These are phyloP conservation scores for Grosmannia huntii DNA, from an alignment of 2,329 filamentous ascomycete genomes.

Conservation along the genomic window DNA sequence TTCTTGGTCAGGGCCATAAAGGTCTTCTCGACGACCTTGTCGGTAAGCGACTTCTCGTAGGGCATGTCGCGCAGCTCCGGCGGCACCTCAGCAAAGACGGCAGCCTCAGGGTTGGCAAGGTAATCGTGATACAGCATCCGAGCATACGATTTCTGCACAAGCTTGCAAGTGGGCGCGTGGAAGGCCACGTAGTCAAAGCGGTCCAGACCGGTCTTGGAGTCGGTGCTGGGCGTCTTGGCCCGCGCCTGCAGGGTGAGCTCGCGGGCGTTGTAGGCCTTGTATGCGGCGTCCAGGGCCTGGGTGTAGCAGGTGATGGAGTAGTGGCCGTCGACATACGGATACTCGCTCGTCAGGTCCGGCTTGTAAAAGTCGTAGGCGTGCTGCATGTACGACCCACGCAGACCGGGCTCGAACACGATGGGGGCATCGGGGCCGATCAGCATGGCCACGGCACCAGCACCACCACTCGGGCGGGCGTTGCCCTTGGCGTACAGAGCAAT, in stretches of 20 bases:
- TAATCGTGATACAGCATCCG: conserved; percentile 81
- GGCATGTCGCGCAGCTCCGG: conserved; percentile 66
- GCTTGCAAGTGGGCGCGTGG: conserved; percentile 79
- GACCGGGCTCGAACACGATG: conserved; percentile 63
- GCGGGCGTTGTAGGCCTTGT: conserved; percentile 66
- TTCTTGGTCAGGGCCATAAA: conserved; percentile 80
- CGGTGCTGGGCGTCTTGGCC: conserved; percentile 38
- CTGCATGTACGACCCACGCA: conserved; percentile 68
- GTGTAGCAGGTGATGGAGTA: conserved; percentile 75
- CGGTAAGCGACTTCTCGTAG: conserved; percentile 65
- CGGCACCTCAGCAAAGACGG: conserved; percentile 61
- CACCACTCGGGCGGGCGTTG: conserved; percentile 67
- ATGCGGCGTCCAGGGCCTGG: conserved; percentile 67
- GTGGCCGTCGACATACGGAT: conserved; percentile 74
- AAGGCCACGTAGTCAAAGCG: conserved; percentile 76
- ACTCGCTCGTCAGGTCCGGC: conserved; percentile 77
- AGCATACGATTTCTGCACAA: conserved; percentile 74
- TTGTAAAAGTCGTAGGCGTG: conserved; percentile 88
- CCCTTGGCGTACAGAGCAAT: conserved; percentile 81
- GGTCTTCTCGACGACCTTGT: conserved; percentile 76
- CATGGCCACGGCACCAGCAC: conserved; percentile 67
- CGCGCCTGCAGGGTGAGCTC: conserved; percentile 40
- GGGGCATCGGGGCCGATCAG: conserved; percentile 68
- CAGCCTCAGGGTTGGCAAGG: conserved; percentile 52
- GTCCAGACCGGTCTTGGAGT: conserved; percentile 54